phyloP scores from a whole-genome alignment of 768 basidiomycete species.

The Tubosaeta sp. region DNA sequence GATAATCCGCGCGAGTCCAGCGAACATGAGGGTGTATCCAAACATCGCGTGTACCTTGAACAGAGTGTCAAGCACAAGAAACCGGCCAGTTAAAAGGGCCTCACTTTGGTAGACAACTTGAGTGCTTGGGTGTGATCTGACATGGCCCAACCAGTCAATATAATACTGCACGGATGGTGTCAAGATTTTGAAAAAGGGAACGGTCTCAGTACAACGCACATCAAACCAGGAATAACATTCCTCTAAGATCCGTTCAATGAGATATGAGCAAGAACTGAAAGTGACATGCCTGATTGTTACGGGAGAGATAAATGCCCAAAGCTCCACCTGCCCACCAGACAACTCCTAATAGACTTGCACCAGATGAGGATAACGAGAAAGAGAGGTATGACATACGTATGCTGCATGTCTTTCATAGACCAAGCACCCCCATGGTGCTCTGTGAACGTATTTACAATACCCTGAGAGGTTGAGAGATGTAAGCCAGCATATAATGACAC shows the following conservation, averaged over 20 bases:
- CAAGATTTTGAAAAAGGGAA: background rate
- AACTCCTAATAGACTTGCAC: constrained; percentile 47
- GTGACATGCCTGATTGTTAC: constrained; percentile 63
- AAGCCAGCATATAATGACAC: background rate
- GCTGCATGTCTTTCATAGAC: constrained; percentile 94
- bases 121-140: constrained; percentile 82
- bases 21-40: constrained; percentile 81
- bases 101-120: constrained; percentile 77
- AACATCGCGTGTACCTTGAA: constrained; percentile 75
- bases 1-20: constrained; percentile 72
- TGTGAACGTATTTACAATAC: constrained; percentile 83
- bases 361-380: constrained; percentile 1
- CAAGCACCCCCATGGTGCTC: constrained; percentile 79
- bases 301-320: constrained; percentile 79
- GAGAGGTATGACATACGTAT: constrained; percentile 56
- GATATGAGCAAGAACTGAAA: background rate
- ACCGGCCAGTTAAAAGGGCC: background rate
- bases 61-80: background rate
- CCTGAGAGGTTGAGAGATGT: constrained; percentile 6
- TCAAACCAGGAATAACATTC: constrained; percentile 74
- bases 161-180: constrained; percentile 46
- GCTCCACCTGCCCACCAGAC: constrained; percentile 87
- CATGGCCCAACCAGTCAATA: constrained; percentile 94
- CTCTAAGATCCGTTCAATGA: constrained; percentile 38
- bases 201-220: constrained; percentile 44